phyloP scores from a whole-genome alignment of 116 monocot genomes.

The Phalaenopsis hybrid region DNA sequence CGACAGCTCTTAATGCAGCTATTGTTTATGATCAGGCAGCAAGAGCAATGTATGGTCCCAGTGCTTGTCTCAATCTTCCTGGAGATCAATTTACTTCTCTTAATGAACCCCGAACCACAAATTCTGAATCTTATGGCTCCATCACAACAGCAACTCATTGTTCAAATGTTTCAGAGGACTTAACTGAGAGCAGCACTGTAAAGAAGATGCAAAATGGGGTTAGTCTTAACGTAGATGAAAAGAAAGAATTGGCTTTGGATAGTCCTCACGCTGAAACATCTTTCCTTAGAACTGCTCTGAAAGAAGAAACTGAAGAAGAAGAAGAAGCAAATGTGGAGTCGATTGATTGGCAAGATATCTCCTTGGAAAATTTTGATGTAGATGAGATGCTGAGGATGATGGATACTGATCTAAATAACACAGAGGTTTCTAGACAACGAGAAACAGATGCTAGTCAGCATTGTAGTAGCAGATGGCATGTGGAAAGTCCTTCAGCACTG shows the following conservation, averaged over 20 bases:
- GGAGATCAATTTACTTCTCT: constrained; percentile 12
- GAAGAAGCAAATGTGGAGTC: neutral
- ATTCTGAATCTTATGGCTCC: constrained; percentile 9
- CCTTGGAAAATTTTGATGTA: constrained; percentile 24
- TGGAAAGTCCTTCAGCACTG: neutral
- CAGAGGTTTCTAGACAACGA: neutral
- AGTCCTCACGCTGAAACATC: neutral
- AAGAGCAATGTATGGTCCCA: constrained; percentile 18
- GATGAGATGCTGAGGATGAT: constrained; percentile 37
- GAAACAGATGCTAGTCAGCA: neutral
- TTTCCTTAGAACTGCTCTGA: neutral
- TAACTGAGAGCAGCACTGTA: neutral
- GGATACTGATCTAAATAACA: constrained; percentile 12
- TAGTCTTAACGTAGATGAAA: too few species aligned
- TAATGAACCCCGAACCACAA: neutral
- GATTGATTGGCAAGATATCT: constrained; percentile 4
- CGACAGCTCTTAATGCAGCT: constrained; percentile 36
- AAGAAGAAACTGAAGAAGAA: neutral
- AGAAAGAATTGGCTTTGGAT: neutral
- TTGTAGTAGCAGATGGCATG: neutral
- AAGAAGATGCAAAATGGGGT: neutral
- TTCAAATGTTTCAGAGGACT: constrained; percentile 3
- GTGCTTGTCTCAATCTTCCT: constrained; percentile 8
- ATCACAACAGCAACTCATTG: neutral
- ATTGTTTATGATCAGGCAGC: constrained; percentile 44